These are phyloP conservation scores for Cornus controversa DNA, from an alignment of 148 eudicot genomes.

Conservation along the genomic window DNA sequence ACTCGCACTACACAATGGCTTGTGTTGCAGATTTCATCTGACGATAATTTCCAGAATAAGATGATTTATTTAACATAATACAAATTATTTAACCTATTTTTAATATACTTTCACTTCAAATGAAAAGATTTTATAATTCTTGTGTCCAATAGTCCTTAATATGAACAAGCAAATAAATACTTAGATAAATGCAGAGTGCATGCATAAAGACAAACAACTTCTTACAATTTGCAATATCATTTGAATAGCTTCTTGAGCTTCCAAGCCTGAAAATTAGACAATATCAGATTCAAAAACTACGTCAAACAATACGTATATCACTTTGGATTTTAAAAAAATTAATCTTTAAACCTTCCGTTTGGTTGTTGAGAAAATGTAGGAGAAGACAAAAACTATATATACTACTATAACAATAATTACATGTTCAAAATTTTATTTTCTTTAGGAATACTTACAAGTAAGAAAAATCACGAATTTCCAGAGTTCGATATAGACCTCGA, in stretches of 20 bases:
- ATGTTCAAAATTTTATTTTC: not conserved
- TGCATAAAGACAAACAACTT: not conserved
- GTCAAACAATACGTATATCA: not conserved
- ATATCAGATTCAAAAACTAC: not conserved
- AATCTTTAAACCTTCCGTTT: not conserved
- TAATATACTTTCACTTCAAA: not conserved
- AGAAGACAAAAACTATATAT: not conserved
- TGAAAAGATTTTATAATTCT: not conserved
- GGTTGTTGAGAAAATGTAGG: not conserved
- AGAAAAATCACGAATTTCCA: slow-evolving; percentile 12
- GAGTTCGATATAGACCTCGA: slow-evolving; percentile 15
- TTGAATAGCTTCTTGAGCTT: slow-evolving; percentile 45
- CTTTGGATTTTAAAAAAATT: not conserved
- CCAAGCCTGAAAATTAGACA: slow-evolving; percentile 35
- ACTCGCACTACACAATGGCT: too few species aligned
- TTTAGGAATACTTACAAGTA: slow-evolving; percentile 16
- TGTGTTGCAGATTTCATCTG: too few species aligned
- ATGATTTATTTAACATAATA: too few species aligned
- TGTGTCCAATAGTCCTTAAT: not conserved
- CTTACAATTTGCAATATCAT: slow-evolving; percentile 24
- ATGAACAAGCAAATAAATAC: not conserved
- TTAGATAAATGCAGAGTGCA: too few species aligned
- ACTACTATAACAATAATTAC: too few species aligned
- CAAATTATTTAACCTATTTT: not conserved
- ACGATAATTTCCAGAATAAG: too few species aligned